These are phyloP conservation scores for Colletotrichum sp. DNA, from an alignment of 2,329 filamentous ascomycete species.

Conservation along the genomic window DNA sequence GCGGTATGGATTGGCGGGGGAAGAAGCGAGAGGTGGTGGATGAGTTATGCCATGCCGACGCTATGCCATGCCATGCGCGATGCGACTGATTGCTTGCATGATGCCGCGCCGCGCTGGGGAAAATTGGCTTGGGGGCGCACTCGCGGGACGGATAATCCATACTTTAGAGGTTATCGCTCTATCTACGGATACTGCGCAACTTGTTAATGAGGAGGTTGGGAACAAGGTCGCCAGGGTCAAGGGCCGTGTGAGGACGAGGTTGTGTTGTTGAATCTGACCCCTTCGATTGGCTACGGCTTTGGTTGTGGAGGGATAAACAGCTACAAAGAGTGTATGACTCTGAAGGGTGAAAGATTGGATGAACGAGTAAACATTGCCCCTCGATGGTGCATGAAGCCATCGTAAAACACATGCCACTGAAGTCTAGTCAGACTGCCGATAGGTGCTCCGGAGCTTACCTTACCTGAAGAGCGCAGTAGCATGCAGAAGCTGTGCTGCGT, in stretches of 20 bases:
- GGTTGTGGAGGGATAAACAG: background rate
- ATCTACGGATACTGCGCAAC: background rate
- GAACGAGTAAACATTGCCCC: background rate
- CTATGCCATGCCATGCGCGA: background rate
- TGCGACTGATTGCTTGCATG: constrained; percentile 5
- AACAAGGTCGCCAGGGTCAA: background rate
- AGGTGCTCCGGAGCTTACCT: background rate
- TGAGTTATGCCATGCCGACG: background rate
- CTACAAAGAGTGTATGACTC: background rate
- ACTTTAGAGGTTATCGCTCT: background rate
- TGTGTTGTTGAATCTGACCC: constrained; percentile 7
- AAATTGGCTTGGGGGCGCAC: background rate
- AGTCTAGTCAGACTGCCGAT: background rate
- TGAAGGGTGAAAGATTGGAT: background rate
- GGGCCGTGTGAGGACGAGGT: background rate
- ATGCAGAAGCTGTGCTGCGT: background rate
- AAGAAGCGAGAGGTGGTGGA: background rate
- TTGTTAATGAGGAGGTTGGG: background rate
- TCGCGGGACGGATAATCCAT: background rate
- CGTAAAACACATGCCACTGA: constrained; percentile 4
- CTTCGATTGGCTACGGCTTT: constrained; percentile 5
- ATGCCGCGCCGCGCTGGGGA: background rate
- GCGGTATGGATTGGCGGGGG: constrained; percentile 15
- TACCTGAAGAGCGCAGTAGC: background rate
- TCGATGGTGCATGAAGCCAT: constrained; percentile 8